Evolutionary conservation across 2,329 filamentous ascomycete species (phyloP).

Genomic region (Colletotrichum truncatum): DNA sequence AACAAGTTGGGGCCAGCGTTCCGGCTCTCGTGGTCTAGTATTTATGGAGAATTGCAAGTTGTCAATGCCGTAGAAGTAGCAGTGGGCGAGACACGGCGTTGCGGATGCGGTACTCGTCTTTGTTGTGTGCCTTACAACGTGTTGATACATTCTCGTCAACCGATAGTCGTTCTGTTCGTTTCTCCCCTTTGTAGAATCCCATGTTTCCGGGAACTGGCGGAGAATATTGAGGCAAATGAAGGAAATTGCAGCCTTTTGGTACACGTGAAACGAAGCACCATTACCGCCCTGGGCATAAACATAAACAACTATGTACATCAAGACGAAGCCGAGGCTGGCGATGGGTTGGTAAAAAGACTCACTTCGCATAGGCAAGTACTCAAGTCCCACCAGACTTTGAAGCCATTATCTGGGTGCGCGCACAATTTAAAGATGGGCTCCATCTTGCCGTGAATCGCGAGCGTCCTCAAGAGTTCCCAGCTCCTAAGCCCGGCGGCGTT

Average conservation of each 20-base stretch:
- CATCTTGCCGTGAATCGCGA: slow-evolving; percentile 38
- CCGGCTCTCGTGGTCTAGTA: neutral
- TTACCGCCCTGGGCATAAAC: neutral
- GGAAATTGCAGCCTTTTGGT: neutral
- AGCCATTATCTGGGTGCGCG: slow-evolving; percentile 5
- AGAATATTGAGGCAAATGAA: slow-evolving; percentile 34
- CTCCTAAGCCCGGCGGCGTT: slow-evolving; percentile 26
- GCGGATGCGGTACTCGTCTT: neutral
- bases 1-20: neutral
- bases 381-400: neutral
- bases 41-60: slow-evolving; percentile 21
- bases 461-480: slow-evolving; percentile 34
- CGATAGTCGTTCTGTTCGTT: slow-evolving; percentile 29
- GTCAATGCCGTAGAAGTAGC: slow-evolving; percentile 32
- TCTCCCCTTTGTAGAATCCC: neutral
- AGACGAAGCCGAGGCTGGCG: no score
- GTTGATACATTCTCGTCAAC: slow-evolving; percentile 30
- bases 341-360: neutral
- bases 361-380: neutral
- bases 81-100: slow-evolving; percentile 31
- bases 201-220: slow-evolving; percentile 27
- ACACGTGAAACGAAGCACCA: neutral
- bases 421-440: slow-evolving; percentile 32
- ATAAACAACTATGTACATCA: no score
- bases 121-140: slow-evolving; percentile 17